phyloP scores from a whole-genome alignment of 306 rosid species.

The Citrullus amarus region DNA sequence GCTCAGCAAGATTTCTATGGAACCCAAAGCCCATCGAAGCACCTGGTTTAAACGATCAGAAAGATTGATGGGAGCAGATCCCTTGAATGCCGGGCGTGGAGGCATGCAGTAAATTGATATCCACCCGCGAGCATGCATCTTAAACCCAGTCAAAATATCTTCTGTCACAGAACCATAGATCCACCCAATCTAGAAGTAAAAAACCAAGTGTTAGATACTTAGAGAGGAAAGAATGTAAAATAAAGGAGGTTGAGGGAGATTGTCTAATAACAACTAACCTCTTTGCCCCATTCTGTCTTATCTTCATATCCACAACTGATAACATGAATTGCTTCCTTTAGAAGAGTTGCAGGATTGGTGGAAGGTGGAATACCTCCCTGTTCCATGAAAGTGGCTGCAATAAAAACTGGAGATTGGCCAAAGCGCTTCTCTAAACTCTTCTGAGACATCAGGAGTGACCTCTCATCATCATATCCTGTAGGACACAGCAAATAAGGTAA shows the following conservation, averaged over 20 bases:
- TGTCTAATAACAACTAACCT: slow-evolving; percentile 32
- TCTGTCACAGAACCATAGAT: slow-evolving; percentile 99
- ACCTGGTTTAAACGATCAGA: slow-evolving; percentile 98
- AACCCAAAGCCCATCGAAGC: slow-evolving; percentile 99
- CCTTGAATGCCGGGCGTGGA: slow-evolving; percentile 95
- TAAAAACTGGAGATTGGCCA: slow-evolving; percentile 96
- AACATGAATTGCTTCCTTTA: slow-evolving; percentile 98
- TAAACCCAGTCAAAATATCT: slow-evolving; percentile 97
- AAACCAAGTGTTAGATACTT: not conserved
- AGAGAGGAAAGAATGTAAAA: not conserved
- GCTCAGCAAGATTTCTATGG: slow-evolving; percentile 92
- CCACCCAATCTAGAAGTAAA: slow-evolving; percentile 85
- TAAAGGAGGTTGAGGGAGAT: not conserved
- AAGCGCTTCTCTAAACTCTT: slow-evolving; percentile 97
- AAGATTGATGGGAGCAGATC: slow-evolving; percentile 99
- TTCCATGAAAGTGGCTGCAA: slow-evolving; percentile 97
- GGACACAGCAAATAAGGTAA: slow-evolving; percentile 4
- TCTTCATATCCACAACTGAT: slow-evolving; percentile 99
- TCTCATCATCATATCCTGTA: slow-evolving; percentile 93
- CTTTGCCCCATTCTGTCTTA: slow-evolving; percentile 98
- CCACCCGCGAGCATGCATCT: slow-evolving; percentile 99
- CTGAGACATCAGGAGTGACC: slow-evolving; percentile 84
- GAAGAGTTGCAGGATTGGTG: slow-evolving; percentile 91
- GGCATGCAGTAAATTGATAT: slow-evolving; percentile 97
- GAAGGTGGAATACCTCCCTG: slow-evolving; percentile 97